Conservation (phyloP, 495 filamentous ascomycete genomes). For the Aspergillus cavernicola region DNA sequence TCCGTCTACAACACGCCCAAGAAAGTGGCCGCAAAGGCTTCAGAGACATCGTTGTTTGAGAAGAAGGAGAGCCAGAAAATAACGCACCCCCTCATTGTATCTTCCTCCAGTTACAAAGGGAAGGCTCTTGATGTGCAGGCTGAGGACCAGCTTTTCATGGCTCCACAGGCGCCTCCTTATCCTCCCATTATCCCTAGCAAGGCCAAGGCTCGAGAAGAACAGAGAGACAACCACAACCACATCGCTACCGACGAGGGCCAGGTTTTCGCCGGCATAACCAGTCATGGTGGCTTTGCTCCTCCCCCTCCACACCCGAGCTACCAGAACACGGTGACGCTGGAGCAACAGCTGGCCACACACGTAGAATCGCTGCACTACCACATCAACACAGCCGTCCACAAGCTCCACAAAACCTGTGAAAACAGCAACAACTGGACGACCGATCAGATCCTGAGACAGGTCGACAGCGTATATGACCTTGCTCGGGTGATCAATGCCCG, state of each 20-base stretch:
- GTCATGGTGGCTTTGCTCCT: constrained; percentile 24
- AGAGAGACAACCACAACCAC: background rate
- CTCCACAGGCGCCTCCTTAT: background rate
- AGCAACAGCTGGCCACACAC: constrained; percentile 19
- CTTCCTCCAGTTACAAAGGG: constrained; percentile 4
- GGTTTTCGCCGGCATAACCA: constrained; percentile 13
- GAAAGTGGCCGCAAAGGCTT: background rate
- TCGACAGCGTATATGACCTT: constrained; percentile 17
- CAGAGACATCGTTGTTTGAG: background rate
- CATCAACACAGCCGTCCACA: constrained; percentile 8
- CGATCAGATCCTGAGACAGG: constrained; percentile 19
- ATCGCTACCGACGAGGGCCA: background rate
- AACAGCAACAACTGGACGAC: constrained; percentile 20
- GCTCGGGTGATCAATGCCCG: constrained; percentile 10
- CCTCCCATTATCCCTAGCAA: background rate
- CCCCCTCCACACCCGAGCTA: constrained; percentile 23
- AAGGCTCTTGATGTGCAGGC: background rate
- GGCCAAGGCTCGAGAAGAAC: constrained; percentile 1
- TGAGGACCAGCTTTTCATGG: constrained; percentile 1
- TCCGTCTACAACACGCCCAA: constrained; percentile 6
- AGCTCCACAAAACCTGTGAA: constrained; percentile 13
- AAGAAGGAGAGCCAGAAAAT: background rate
- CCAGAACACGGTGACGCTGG: constrained; percentile 24
- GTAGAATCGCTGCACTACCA: constrained; percentile 22
- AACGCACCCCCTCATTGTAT: constrained; percentile 17